phyloP scores from a whole-genome alignment of 2,329 filamentous ascomycete species.

The Onygenales sp. region DNA sequence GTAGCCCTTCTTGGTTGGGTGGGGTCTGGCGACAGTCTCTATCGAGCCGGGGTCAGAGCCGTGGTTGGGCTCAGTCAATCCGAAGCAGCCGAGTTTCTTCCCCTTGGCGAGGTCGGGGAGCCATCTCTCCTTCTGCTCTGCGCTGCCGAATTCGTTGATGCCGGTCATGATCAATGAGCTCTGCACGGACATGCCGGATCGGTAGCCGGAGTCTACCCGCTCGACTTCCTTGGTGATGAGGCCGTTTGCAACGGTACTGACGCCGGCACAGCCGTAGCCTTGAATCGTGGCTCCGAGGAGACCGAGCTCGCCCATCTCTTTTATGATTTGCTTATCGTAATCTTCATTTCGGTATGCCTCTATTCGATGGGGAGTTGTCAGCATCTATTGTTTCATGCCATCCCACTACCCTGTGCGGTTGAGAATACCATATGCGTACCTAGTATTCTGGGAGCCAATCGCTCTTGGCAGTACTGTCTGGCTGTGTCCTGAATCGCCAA shows the following conservation, averaged over 20 bases:
- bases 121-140: slow-evolving; percentile 78
- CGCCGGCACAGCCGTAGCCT: slow-evolving; percentile 80
- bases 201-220: slow-evolving; percentile 81
- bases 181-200: slow-evolving; percentile 88
- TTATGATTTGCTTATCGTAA: slow-evolving; percentile 75
- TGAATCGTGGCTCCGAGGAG: slow-evolving; percentile 76
- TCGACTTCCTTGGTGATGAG: slow-evolving; percentile 86
- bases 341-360: slow-evolving; percentile 80
- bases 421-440: slow-evolving; percentile 45
- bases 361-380: slow-evolving; percentile 24
- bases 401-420: background rate
- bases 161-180: slow-evolving; percentile 89
- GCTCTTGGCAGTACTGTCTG: slow-evolving; percentile 88
- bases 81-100: slow-evolving; percentile 74
- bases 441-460: slow-evolving; percentile 72
- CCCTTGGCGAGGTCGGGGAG: slow-evolving; percentile 74
- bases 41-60: slow-evolving; percentile 85
- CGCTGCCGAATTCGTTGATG: slow-evolving; percentile 77
- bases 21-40: slow-evolving; percentile 77
- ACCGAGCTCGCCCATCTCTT: slow-evolving; percentile 90
- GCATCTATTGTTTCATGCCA: background rate
- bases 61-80: slow-evolving; percentile 86
- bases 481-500: slow-evolving; percentile 82
- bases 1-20: slow-evolving; percentile 75
- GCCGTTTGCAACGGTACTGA: slow-evolving; percentile 78